A percentile compares a stretch with the other conserved stretches of the same genome.
Conservation (phyloP, 2,329 filamentous ascomycete species). For the Alternaria panax region DNA sequence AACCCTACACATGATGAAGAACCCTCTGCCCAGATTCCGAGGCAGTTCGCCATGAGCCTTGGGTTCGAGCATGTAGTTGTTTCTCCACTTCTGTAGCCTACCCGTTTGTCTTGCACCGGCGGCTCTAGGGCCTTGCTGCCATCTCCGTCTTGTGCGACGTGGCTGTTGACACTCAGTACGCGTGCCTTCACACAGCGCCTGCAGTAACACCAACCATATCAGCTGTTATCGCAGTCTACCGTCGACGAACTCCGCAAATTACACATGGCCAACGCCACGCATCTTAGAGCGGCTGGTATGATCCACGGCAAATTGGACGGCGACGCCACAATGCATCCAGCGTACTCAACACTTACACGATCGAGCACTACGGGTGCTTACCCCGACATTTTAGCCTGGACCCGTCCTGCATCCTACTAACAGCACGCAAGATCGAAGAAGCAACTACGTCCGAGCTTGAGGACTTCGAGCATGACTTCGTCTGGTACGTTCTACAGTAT, state of each 20-base stretch:
- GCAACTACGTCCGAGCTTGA: neutral
- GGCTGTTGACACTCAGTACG: conserved; percentile 5
- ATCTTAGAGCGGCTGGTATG: conserved; percentile 6
- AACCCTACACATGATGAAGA: conserved; percentile 2
- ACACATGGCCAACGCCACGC: conserved; percentile 2
- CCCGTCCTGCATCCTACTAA: neutral
- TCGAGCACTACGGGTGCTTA: neutral
- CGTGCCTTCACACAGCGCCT: conserved; percentile 2
- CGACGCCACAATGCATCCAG: conserved; percentile 5
- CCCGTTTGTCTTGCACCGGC: conserved; percentile 11
- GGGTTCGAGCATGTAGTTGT: neutral
- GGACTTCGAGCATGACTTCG: neutral
- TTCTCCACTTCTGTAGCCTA: neutral
- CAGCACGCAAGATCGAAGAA: conserved; percentile 5
- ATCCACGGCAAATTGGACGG: conserved; percentile 14
- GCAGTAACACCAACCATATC: conserved; percentile 15
- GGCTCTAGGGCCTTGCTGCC: conserved; percentile 22
- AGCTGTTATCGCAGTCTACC: conserved; percentile 5
- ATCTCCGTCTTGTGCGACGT: conserved; percentile 7
- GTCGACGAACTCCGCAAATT: conserved; percentile 1
- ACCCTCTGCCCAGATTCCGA: neutral
- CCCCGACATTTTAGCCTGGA: conserved; percentile 6
- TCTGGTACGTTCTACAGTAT: neutral
- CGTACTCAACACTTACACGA: neutral
- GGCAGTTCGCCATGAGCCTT: conserved; percentile 3